Evolutionary conservation across 805 yeast species (phyloP).

Genomic region (Kurtzmaniella cleridarum): DNA sequence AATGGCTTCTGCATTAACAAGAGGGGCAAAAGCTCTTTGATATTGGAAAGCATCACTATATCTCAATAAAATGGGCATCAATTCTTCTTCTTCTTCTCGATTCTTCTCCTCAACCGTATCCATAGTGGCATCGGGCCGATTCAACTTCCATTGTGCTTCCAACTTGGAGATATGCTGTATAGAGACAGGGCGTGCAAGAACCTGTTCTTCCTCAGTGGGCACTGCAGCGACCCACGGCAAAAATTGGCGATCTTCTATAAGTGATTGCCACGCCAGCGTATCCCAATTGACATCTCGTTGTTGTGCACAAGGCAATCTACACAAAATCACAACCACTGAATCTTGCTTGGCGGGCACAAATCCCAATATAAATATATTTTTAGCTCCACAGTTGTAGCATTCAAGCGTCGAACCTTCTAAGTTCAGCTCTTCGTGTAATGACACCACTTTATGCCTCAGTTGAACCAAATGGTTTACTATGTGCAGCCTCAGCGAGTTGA

Average conservation of each 20-base stretch:
- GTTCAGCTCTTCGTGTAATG: constrained; percentile 74
- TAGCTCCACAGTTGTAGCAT: constrained; percentile 85
- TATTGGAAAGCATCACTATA: constrained; percentile 82
- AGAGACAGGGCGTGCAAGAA: constrained; percentile 52
- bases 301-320: constrained; percentile 86
- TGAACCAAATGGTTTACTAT: constrained; percentile 80
- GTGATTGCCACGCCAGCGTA: constrained; percentile 78
- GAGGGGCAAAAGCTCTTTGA: constrained; percentile 79
- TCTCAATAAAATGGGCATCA: constrained; percentile 68
- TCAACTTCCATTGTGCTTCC: constrained; percentile 77
- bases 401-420: constrained; percentile 84
- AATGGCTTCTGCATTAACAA: constrained; percentile 77
- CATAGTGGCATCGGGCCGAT: constrained; percentile 60
- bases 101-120: constrained; percentile 54
- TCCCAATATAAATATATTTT: constrained; percentile 75
- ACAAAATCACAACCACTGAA: constrained; percentile 78
- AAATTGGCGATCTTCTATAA: constrained; percentile 74
- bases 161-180: constrained; percentile 62
- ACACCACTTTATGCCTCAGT: constrained; percentile 68
- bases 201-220: constrained; percentile 60
- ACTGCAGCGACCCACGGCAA: constrained; percentile 75
- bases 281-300: constrained; percentile 78
- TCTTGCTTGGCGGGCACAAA: constrained; percentile 84
- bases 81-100: constrained; percentile 46
- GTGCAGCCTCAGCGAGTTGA: constrained; percentile 58